Evolutionary conservation across 2,329 filamentous ascomycete species (phyloP), one percentile per base, ranked within the genome.

Genomic region (Chaetomiaceae sp.): DNA sequence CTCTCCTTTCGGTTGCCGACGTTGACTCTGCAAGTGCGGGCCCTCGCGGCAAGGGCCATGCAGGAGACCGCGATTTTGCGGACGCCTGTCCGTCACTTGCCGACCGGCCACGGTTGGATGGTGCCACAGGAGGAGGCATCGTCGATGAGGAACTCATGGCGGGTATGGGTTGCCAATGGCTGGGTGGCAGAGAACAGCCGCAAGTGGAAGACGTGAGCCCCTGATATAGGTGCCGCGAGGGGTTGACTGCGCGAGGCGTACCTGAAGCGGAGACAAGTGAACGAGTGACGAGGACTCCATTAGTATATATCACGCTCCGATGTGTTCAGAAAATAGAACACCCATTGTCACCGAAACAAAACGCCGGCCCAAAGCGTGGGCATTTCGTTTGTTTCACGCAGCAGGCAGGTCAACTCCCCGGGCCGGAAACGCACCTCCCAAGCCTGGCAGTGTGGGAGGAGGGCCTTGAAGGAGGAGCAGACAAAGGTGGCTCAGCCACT

Each of bases 301-400:
- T 18, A 35, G 44, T 26, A 50, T 41, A 47, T 50, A 50, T 33
- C 40, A 27, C 36, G 46, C 15, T 17, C 15, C 15, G 44, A 43
- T 24, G 20, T 14, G 38, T 24, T 45, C 38, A 38, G 24, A 42
- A 37, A 18, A 32, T 7, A n/a, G n/a, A n/a, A n/a, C n/a, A n/a
- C 24, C 12, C 37, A 43, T 38, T 32, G 11, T 35, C 19, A 24
- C 34, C 48, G 48, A 49, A 53, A 50, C 48, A 47, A 20, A 33
- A 24, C 36, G 27, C 32, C 45, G 51, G 43, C 51, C 51, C 19
- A 24, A n/a, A 18, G 38, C 20, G 36, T 20, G 49, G 46, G 39
- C 46, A 36, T 22, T 36, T n/a, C 18, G 12, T 15, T 26, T 35
- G 35, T 49, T 37, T 46, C 34, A 26, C 6, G 26, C 19, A 50